Evolutionary conservation across 2,329 filamentous ascomycete species (phyloP), one percentile per base, ranked within the genome.

Genomic region (Leptographium radiaticola): DNA sequence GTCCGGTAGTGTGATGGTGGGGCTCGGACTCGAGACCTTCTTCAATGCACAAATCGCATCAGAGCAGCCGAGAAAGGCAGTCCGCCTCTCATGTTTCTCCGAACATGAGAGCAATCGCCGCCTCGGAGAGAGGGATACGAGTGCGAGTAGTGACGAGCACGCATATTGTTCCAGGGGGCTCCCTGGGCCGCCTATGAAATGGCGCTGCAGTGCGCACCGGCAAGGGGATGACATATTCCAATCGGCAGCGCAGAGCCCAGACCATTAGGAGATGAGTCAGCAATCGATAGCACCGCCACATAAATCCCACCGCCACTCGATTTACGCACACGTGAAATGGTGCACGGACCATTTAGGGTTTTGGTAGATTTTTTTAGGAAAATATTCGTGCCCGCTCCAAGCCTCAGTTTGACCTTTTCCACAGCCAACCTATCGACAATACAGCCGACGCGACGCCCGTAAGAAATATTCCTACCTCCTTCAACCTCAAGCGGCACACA

Each of bases 391-490:
- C 52, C 49, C 56, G 53, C 56, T 49, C 53, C 53, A 56, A 52
- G 56, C 56, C 56, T 55, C 53, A 55, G 42, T 54, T 54, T 53
- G 49, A 52, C 51, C 49, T 56, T 53, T 55, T 49, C 52, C 36
- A 53, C 55, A 57, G 54, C 54, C 58, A 56, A 56, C 54, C 38
- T 46, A 54, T 53, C 55, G 55, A 59, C 57, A 57, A 52, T 56
- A 39, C 53, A 55, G 54, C 58, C 57, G 56, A 58, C 56, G 57
- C 55, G 58, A 59, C 58, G 55, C 58, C 52, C 57, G 9, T 58
- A 58, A 57, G 55, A 56, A 30, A 36, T 43, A 42, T 44, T 43
- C 51, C 7, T 43, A 46, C 40, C 25, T 36, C 16, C 38, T 34
- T 40, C 36, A 31, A 30, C 4, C 20, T 30, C 12, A 31, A 40